Base-by-base conservation (phyloP, 805 yeast species). In the Schizosaccharomyces octosporus region DNA sequence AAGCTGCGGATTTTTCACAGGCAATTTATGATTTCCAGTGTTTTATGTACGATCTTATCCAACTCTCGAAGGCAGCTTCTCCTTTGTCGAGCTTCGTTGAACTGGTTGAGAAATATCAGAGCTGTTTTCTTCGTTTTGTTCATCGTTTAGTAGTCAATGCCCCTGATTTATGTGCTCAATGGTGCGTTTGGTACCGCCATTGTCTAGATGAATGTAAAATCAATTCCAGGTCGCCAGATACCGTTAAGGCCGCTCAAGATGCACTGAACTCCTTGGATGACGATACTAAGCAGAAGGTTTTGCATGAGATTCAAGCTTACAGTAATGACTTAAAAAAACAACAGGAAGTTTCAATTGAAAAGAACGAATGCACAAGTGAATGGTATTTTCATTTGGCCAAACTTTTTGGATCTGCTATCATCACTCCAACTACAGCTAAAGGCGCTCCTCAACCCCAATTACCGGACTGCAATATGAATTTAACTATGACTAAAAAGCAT, bases 181-280 rank as follows among this genome's bases (percentile, higher is more conserved):
- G 48, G 43, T 39, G 24, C 5, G 51, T 19, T 27, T 59, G 61
- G 61, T 59, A 59, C 19, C 36, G 43, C n/a, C 61, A 59, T 41
- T 59, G 61, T 24, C 29, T 59, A 11, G 11, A 21, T 13, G 24
- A 36, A 5, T 57, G n/a, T 41, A 36, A 41, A 0, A 41, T 41
- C 27, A 7, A 57, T 9, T 17, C 36, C 2, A 6, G 29, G 15
- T 17, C 36, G 31, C 57, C 31, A 2, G 36, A 51, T 29, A 29
- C 36, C 9, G 36, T 7, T 17, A 17, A 21, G 7, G 31, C 19
- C 36, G 17, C 32, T 29, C 57, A 29, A 6, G 27, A 51, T 6
- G 57, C 57, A 24, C 15, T 51, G 6, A 29, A 51, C 15, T 24
- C 57, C 1, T 29, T 51, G 57, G 57, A 51, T 17, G 57, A 51